Evolutionary conservation across 1,284 basidiomycete genomes (phyloP).

Genomic region (Apiotrichum siamense): DNA sequence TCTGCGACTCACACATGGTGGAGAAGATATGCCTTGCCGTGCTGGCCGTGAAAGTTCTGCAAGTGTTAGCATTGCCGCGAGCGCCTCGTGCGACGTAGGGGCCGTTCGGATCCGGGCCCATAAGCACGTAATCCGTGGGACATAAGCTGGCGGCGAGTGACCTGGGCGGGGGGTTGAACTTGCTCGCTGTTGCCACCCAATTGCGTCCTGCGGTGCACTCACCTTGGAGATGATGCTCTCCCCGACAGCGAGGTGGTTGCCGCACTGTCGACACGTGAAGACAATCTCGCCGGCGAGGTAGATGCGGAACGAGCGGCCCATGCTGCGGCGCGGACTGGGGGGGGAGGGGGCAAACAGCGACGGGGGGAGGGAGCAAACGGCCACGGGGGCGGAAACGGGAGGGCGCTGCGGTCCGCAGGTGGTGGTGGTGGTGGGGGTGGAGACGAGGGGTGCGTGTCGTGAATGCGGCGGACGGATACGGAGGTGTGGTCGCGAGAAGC

Average conservation of each 20-base stretch:
- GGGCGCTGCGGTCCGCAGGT: background rate
- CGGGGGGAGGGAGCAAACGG: background rate
- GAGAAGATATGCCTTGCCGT: conserved; percentile 90
- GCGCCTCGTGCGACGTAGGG: too few relatives aligned
- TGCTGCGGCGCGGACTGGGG: conserved; percentile 11
- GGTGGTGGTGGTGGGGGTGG: background rate
- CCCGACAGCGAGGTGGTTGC: conserved; percentile 86
- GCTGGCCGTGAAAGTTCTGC: conserved; percentile 69
- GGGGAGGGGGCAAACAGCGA: background rate
- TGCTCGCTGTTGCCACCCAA: background rate
- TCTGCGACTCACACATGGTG: conserved; percentile 83
- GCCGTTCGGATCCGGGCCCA: too few relatives aligned
- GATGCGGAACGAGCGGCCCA: conserved; percentile 54
- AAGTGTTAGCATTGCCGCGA: background rate
- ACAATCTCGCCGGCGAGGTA: conserved; percentile 83
- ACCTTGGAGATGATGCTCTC: conserved; percentile 89
- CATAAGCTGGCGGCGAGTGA: background rate
- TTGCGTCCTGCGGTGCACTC: conserved; percentile 33
- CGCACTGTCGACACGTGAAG: conserved; percentile 84
- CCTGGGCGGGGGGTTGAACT: background rate
- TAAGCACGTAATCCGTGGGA: background rate
- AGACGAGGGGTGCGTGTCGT: background rate
- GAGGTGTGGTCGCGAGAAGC: too few relatives aligned
- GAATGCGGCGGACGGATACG: too few relatives aligned
- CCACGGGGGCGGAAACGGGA: background rate